Base-by-base conservation (phyloP, 768 basidiomycete species). In the Dentipellis sp. region DNA sequence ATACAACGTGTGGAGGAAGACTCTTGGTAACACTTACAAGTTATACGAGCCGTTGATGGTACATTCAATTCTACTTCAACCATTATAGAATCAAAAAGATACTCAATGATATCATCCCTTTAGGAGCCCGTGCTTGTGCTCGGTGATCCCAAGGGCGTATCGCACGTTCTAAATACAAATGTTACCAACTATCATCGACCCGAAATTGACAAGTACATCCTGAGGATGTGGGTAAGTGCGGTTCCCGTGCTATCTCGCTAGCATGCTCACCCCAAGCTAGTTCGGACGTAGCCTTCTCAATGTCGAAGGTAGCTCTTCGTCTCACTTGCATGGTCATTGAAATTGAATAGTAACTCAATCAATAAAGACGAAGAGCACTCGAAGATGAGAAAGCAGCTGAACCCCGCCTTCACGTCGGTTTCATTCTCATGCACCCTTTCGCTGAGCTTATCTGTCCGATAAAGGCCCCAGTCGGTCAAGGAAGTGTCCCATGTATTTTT, bases 71-170 rank as follows among this genome's bases (percentile, higher is more conserved):
- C 9, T 14, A 4, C 21, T n/a, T 45, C 42, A 17, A n/a, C n/a
- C n/a, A n/a, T n/a, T n/a, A n/a, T n/a, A n/a, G n/a, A n/a, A n/a
- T n/a, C n/a, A n/a, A n/a, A n/a, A n/a, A n/a, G n/a, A n/a, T n/a
- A n/a, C n/a, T n/a, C n/a, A n/a, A n/a, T n/a, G n/a, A n/a, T n/a
- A n/a, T n/a, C n/a, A n/a, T n/a, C n/a, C n/a, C 6, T 29, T 6
- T 29, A 58, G 56, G 52, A 58, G 34, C 56, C 52, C 1, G 23
- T 19, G 39, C 34, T 58, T n/a, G 48, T 58, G 3, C 19, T 58
- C 7, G 53, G 56, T 19, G 56, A 58, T 38, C 56, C 56, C 9
- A 58, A 49, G 34, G 56, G 53, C 8, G 37, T 49, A 7, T 53
- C 46, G 7, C 38, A 58, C 38, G 56, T 58, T 14, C 11, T 56